phyloP scores from a whole-genome alignment of 2,329 filamentous ascomycete genomes.

The Sporothrix humicola region DNA sequence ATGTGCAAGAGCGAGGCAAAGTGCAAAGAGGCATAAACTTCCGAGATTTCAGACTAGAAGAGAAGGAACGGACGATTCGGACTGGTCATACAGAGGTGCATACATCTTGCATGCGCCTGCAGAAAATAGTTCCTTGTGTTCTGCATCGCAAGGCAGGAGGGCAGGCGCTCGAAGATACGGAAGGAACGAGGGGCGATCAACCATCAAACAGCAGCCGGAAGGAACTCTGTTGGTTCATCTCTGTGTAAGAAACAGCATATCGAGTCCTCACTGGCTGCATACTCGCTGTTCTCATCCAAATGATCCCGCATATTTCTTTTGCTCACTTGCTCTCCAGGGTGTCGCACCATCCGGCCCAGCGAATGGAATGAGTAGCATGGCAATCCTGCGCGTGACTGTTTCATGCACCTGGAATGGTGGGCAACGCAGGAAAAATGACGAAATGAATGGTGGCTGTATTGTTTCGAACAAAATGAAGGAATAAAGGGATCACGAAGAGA shows the following conservation, averaged over 20 bases:
- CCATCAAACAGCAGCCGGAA: slow-evolving; percentile 5
- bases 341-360: neutral
- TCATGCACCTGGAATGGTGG: neutral
- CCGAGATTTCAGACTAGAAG: neutral
- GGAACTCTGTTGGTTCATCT: neutral
- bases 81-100: slow-evolving; percentile 5
- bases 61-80: slow-evolving; percentile 12
- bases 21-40: neutral
- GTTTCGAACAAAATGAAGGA: slow-evolving; percentile 12
- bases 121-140: slow-evolving; percentile 2
- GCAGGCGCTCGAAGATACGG: neutral
- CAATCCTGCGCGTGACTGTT: slow-evolving; percentile 9
- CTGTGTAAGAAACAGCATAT: neutral
- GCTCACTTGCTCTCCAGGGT: neutral
- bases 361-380: neutral
- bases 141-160: neutral
- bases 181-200: slow-evolving; percentile 14
- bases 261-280: neutral
- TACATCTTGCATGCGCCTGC: slow-evolving; percentile 14
- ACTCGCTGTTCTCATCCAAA: neutral
- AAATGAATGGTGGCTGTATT: neutral
- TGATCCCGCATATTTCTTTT: neutral
- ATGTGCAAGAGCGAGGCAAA: slow-evolving; percentile 13
- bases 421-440: neutral
- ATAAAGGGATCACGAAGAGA: neutral